These are phyloP conservation scores for Cutaneotrichosporon sp. DNA, from an alignment of 1,284 basidiomycete species.

Conservation along the genomic window DNA sequence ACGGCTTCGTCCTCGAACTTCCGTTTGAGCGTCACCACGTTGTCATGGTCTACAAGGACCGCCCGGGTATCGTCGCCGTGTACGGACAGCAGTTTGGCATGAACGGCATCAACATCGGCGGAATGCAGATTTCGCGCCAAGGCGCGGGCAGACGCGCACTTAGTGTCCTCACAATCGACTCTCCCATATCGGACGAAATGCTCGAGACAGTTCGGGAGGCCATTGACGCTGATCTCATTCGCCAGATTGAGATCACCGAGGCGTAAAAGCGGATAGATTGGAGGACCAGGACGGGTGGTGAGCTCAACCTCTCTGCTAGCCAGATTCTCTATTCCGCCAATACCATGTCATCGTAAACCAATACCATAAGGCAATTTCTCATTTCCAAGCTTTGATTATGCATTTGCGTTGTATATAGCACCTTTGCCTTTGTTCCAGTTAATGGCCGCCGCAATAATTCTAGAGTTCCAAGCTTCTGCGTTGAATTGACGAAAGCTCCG, in stretches of 20 bases:
- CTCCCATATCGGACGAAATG: constrained; percentile 2
- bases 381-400: too few species aligned
- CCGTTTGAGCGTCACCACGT: constrained; percentile 9
- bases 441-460: too few species aligned
- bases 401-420: too few species aligned
- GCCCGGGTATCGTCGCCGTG: constrained; percentile 10
- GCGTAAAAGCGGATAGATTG: neutral
- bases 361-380: too few species aligned
- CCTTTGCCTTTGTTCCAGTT: too few species aligned
- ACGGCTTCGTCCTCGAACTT: constrained; percentile 6
- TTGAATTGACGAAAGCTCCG: too few species aligned
- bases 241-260: constrained; percentile 10
- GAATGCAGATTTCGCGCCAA: constrained; percentile 8
- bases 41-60: constrained; percentile 9
- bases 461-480: too few species aligned
- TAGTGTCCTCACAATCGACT: constrained; percentile 7
- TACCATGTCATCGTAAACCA: too few species aligned
- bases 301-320: too few species aligned
- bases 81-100: constrained; percentile 7
- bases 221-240: constrained; percentile 1
- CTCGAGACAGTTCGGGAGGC: neutral
- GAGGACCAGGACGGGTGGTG: too few species aligned
- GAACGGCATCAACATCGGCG: constrained; percentile 10
- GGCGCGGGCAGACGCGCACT: constrained; percentile 2
- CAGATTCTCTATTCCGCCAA: too few species aligned